These are phyloP conservation scores for Xeromyces bisporus DNA, from an alignment of 495 filamentous ascomycete genomes.

Conservation along the genomic window DNA sequence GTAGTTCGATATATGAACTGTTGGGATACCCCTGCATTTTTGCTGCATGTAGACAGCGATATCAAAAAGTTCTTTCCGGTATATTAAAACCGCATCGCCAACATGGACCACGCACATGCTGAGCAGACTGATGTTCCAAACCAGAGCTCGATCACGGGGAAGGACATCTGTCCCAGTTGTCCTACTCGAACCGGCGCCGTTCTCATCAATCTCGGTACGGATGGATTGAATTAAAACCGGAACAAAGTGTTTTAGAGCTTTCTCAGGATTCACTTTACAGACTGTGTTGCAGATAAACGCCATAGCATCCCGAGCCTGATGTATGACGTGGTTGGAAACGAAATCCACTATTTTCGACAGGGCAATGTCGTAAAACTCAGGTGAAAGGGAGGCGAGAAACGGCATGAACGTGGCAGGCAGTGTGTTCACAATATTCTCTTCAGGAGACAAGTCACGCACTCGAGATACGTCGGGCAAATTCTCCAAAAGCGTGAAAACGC, in stretches of 20 bases:
- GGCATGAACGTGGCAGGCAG: conserved; percentile 84
- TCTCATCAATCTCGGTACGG: conserved; percentile 90
- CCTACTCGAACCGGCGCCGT: conserved; percentile 86
- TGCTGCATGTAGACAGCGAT: conserved; percentile 93
- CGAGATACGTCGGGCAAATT: conserved; percentile 84
- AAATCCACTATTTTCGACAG: conserved; percentile 84
- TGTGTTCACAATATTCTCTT: conserved; percentile 95
- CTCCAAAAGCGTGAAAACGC: conserved; percentile 87
- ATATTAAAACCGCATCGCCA: conserved; percentile 70
- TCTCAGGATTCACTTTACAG: conserved; percentile 86
- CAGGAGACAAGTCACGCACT: conserved; percentile 75
- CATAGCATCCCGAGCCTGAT: conserved; percentile 95
- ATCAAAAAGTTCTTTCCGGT: conserved; percentile 74
- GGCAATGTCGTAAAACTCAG: conserved; percentile 81
- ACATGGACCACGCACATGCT: conserved; percentile 98
- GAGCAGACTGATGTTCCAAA: conserved; percentile 94
- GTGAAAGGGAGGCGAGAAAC: conserved; percentile 77
- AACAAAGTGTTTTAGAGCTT: conserved; percentile 75
- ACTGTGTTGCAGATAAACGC: conserved; percentile 94
- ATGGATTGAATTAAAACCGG: conserved; percentile 83
- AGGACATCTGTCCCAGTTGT: conserved; percentile 88
- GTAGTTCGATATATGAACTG: conserved; percentile 91
- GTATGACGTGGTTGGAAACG: conserved; percentile 88
- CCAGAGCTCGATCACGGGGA: conserved; percentile 77
- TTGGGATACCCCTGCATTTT: conserved; percentile 81